Evolutionary conservation across 202 grass and related monocot species (phyloP).

Genomic region (Setaria viridis): DNA sequence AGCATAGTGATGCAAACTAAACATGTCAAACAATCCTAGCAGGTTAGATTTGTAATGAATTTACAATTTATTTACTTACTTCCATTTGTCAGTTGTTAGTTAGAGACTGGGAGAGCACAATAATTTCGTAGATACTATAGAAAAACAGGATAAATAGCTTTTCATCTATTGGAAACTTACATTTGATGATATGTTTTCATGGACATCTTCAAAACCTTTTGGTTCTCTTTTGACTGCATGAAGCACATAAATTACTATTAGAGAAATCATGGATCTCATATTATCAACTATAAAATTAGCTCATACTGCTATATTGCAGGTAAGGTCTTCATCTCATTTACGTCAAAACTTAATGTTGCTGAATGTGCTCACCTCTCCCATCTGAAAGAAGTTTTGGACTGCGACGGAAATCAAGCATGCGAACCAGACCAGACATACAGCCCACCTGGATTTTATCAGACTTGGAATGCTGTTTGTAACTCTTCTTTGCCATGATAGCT

Average conservation of each 20-base stretch:
- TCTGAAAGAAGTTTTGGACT: conserved; percentile 84
- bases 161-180: conserved; percentile 46
- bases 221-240: conserved; percentile 49
- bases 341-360: conserved; percentile 25
- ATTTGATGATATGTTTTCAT: conserved; percentile 31
- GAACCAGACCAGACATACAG: conserved; percentile 81
- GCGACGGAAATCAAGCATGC: conserved; percentile 79
- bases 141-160: conserved; percentile 27
- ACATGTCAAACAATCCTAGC: conserved; percentile 4
- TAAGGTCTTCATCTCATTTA: conserved; percentile 5
- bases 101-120: neutral
- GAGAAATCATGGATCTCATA: conserved; percentile 13
- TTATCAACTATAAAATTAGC: conserved; percentile 1
- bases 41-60: conserved; percentile 28
- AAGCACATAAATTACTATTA: conserved; percentile 29
- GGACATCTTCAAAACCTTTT: conserved; percentile 44
- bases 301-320: conserved; percentile 24
- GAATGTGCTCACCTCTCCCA: conserved; percentile 61
- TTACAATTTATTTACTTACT: neutral
- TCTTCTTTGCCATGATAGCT: conserved; percentile 66
- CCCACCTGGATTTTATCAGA: conserved; percentile 58
- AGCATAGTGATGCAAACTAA: conserved; percentile 13
- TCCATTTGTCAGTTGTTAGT: neutral
- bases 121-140: neutral
- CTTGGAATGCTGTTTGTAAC: conserved; percentile 45